Evolutionary conservation across 2,329 filamentous ascomycete genomes (phyloP).

Genomic region (Arthrocladium fulminans): DNA sequence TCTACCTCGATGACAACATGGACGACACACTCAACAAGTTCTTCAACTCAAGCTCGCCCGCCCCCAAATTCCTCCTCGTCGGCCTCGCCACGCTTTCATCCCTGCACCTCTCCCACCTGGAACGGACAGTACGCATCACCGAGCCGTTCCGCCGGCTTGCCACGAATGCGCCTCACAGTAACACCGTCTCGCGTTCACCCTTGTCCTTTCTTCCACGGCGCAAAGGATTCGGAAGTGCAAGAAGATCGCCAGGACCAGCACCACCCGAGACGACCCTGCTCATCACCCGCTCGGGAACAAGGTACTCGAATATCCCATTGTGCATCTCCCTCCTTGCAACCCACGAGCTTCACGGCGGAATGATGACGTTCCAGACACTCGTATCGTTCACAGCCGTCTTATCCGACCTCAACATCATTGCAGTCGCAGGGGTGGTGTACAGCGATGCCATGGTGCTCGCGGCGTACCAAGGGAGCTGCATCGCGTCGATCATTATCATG

Average conservation of each 20-base stretch:
- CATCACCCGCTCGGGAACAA: slow-evolving; percentile 9
- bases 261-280: slow-evolving; percentile 5
- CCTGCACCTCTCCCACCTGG: slow-evolving; percentile 11
- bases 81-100: slow-evolving; percentile 9
- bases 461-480: slow-evolving; percentile 7
- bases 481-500: slow-evolving; percentile 9
- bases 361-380: slow-evolving; percentile 14
- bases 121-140: slow-evolving; percentile 14
- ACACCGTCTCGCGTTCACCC: too few relatives aligned
- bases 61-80: slow-evolving; percentile 10
- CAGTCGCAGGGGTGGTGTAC: slow-evolving; percentile 13
- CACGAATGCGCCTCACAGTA: not conserved
- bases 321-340: not conserved
- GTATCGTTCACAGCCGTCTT: slow-evolving; percentile 12
- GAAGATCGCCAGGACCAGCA: not conserved
- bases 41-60: slow-evolving; percentile 12
- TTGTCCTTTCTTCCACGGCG: not conserved
- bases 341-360: slow-evolving; percentile 8
- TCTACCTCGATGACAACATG: slow-evolving; percentile 10
- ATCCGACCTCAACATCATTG: slow-evolving; percentile 16
- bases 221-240: not conserved
- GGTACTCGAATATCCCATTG: slow-evolving; percentile 1
- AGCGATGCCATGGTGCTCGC: slow-evolving; percentile 9
- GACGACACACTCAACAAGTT: slow-evolving; percentile 13
- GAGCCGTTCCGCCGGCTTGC: slow-evolving; percentile 15